Evolutionary conservation across 2,329 filamentous ascomycete genomes (phyloP).

Genomic region (Cladophialophora exuberans): DNA sequence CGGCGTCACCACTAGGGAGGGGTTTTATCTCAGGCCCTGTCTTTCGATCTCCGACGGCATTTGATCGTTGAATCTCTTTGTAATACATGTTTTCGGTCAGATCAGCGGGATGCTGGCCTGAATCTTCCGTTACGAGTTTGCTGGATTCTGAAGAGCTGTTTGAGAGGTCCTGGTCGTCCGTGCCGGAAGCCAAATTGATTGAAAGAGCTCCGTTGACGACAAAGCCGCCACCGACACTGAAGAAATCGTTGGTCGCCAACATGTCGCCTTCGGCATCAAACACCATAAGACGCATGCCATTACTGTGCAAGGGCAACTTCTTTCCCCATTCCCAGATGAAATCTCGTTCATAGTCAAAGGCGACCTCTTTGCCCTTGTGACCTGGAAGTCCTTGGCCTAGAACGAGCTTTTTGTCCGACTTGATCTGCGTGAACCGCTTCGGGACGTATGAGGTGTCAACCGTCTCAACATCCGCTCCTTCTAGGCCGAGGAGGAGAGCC

Average conservation of each 20-base stretch:
- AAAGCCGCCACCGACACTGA: constrained; percentile 30
- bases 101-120: constrained; percentile 22
- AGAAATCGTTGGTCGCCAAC: constrained; percentile 27
- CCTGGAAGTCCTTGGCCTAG: constrained; percentile 19
- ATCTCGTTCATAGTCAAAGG: constrained; percentile 27
- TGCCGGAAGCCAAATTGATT: not conserved
- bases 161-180: not conserved
- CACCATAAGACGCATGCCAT: constrained; percentile 26
- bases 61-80: constrained; percentile 23
- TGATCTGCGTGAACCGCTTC: constrained; percentile 24
- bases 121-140: not conserved
- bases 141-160: not conserved
- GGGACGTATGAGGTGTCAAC: constrained; percentile 30
- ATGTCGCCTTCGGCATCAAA: constrained; percentile 27
- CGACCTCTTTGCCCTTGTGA: constrained; percentile 18
- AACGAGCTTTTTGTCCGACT: constrained; percentile 21
- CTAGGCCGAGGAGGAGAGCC: constrained; percentile 29
- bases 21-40: constrained; percentile 7
- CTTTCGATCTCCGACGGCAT: constrained; percentile 19
- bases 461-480: constrained; percentile 28
- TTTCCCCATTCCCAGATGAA: constrained; percentile 29
- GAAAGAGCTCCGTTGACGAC: constrained; percentile 26
- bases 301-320: constrained; percentile 29
- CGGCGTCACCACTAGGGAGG: not conserved
- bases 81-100: constrained; percentile 26